These are phyloP conservation scores for Calonectria naviculata DNA, from an alignment of 2,329 filamentous ascomycete genomes.

Conservation along the genomic window DNA sequence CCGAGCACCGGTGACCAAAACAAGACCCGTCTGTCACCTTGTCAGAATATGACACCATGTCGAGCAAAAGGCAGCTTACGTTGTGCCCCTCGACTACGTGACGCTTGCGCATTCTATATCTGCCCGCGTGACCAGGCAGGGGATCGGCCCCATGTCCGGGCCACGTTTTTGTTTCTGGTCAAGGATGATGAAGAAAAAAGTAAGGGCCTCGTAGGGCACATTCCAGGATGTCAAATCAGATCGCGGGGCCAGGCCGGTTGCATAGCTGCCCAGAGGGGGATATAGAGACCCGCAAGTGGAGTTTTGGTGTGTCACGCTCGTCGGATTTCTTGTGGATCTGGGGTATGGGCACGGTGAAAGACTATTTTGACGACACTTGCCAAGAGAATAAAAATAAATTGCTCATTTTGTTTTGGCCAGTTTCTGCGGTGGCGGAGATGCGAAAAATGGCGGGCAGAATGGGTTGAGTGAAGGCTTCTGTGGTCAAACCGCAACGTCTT, in stretches of 20 bases:
- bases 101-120: background rate
- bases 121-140: background rate
- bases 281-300: constrained; percentile 1
- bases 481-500: too few species aligned
- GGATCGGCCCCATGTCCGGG: background rate
- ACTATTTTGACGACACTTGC: constrained; percentile 4
- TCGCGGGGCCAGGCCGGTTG: background rate
- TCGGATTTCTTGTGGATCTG: constrained; percentile 6
- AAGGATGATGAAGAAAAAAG: background rate
- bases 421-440: background rate
- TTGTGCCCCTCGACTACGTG: background rate
- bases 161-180: background rate
- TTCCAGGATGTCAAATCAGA: background rate
- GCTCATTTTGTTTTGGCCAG: background rate
- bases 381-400: background rate
- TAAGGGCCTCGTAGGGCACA: background rate
- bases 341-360: constrained; percentile 1
- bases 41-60: background rate
- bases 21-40: background rate
- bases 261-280: background rate
- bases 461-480: background rate
- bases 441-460: background rate
- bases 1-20: constrained; percentile 1
- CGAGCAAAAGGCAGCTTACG: background rate
- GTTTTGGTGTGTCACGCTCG: constrained; percentile 13